Base-by-base conservation (phyloP, 1,139 yeast genomes). In the Diutina sp. region DNA sequence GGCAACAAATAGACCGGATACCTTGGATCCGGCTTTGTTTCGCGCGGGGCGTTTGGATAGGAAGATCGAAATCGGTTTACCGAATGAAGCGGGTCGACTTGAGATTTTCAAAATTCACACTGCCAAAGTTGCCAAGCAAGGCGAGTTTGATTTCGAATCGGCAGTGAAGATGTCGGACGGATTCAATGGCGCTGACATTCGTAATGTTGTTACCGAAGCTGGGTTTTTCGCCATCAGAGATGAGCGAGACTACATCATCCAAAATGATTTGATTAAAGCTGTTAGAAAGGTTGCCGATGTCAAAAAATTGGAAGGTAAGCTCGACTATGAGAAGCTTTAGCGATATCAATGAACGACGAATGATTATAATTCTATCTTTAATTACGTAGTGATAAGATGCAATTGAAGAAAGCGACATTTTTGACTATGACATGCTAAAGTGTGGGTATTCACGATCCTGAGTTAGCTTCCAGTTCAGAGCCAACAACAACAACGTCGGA, bases 1-100 rank as follows among this genome's bases (percentile, higher is more conserved):
- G 99, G 99, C 99, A 46, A 95, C 99, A 30, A 95, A 95, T 71
- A 83, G 99, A 73, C 99, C 99, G 12, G 99, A 95, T 70, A 93
- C 99, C 11, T 79, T 95, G 62, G 99, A 95, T 71, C 99, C 99
- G n/a, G 99, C 99, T 3, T 78, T 95, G 64, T 79, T 95, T 64
- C 88, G 99, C 77, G 98, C 99, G 3, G 99, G 99, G 63, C 86
- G 99, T 76, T 83, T 95, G 68, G 99, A 95, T 72, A 82, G 99
- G 69, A 95, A 95, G 72, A 90, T 95, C 65, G 99, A 95, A 73
- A 93, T 95, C 62, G 90, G 95, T 44, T 77, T 95, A 67, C 99
- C 99, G 32, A 95, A 95, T 69, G 99, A 95, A 73, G 95, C 88
- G 51, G 99, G 99, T 52, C 83, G 99, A 65, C 76, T 91, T 62